Base-by-base conservation (phyloP, 192 early-diverging fungal species). In the Coemansia sp. region DNA sequence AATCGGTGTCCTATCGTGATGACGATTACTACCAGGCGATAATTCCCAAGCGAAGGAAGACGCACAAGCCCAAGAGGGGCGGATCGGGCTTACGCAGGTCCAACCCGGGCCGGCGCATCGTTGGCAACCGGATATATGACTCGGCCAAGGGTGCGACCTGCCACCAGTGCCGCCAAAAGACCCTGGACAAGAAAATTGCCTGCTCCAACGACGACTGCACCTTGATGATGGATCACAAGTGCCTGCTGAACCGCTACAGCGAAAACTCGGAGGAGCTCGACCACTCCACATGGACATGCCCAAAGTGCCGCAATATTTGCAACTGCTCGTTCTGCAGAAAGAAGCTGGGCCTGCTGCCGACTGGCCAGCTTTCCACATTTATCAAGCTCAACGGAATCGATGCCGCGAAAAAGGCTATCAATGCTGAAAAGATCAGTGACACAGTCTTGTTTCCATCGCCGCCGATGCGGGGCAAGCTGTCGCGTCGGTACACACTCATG, bases 151-250 rank as follows among this genome's bases (percentile, higher is more conserved):
- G 65, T 0, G 8, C n/a, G 2, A 63, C 71, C 5, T 75, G 71
- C 36, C 71, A 75, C 40, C 71, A 75, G 43, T 75, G 71, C 52
- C 60, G 71, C 20, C 71, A 75, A 50, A 75, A 75, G 47, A 68
- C 71, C 31, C 51, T 55, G 29, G 71, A 67, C 28, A 2, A 29
- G 19, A 64, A 69, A 51, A 66, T 74, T 20, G 42, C 42, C 26
- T 67, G 70, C 55, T 45, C 63, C 4, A 42, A 34, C 27, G 26
- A 47, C 4, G 23, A 32, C 12, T 75, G 71, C 36, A 75, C 19
- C 7, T 2, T 64, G 1, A 54, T 52, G 60, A 60, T 75, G 20
- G 66, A 69, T 61, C 36, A 56, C 31, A 26, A 23, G 17, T 75
- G 72, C 20, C 53, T 75, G 42, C 9, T 54, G 31, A 49, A 60